A percentile compares a stretch with the other conserved stretches of the same genome.
Evolutionary conservation across 2,329 filamentous ascomycete species (phyloP).

Genomic region (Clonostachys rhizophaga): DNA sequence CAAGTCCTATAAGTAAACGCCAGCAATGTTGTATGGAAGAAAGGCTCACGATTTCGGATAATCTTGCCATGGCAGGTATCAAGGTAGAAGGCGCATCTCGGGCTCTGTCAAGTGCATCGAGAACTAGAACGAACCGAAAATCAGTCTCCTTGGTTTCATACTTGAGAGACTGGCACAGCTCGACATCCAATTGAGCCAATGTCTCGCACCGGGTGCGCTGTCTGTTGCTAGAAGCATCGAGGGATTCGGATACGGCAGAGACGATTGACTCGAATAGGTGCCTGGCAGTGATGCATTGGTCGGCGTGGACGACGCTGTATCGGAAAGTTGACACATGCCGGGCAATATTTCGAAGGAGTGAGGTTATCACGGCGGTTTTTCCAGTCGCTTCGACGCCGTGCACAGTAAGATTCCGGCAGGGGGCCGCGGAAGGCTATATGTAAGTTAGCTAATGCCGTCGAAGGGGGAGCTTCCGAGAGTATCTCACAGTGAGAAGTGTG

Average conservation of each 20-base stretch:
- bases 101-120: constrained; percentile 85
- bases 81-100: constrained; percentile 75
- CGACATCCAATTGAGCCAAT: constrained; percentile 69
- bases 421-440: constrained; percentile 57
- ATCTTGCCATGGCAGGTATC: constrained; percentile 72
- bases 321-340: constrained; percentile 20
- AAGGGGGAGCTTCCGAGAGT: background rate
- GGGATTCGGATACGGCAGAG: constrained; percentile 49
- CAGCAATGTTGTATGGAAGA: constrained; percentile 5
- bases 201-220: constrained; percentile 64
- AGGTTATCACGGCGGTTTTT: constrained; percentile 68
- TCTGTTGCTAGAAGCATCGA: constrained; percentile 36
- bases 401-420: constrained; percentile 69
- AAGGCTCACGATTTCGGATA: constrained; percentile 71
- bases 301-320: constrained; percentile 61
- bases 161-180: constrained; percentile 62
- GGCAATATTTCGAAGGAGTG: constrained; percentile 25
- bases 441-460: background rate
- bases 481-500: constrained; percentile 45
- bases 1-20: constrained; percentile 3
- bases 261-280: constrained; percentile 73
- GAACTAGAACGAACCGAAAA: constrained; percentile 71
- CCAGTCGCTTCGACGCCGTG: constrained; percentile 85
- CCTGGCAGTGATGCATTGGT: constrained; percentile 73
- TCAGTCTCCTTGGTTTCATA: constrained; percentile 26